phyloP scores from a whole-genome alignment of 257 asterid species.

The Solanum chmielewskii region DNA sequence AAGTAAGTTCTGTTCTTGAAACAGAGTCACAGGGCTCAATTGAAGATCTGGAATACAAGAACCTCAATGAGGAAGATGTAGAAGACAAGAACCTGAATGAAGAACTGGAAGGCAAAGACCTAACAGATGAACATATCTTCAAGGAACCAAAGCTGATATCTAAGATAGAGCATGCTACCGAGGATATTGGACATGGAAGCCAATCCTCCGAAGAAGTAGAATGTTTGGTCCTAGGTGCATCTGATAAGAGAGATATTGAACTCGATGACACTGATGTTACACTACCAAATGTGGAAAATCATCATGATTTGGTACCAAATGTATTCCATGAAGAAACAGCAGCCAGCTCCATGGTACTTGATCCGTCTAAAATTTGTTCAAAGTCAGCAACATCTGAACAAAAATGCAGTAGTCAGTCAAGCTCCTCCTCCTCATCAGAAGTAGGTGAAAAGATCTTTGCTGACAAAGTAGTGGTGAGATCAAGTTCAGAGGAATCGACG shows the following conservation, averaged over 20 bases:
- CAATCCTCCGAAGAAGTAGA: slow-evolving; percentile 49
- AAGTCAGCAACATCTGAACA: slow-evolving; percentile 6
- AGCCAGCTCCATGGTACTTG: background rate
- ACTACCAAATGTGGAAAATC: background rate
- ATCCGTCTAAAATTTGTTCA: slow-evolving; percentile 2
- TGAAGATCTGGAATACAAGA: slow-evolving; percentile 40
- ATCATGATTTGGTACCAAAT: background rate
- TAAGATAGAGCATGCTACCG: slow-evolving; percentile 30
- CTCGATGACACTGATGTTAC: slow-evolving; percentile 6
- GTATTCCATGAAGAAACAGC: background rate
- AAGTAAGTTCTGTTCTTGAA: slow-evolving; percentile 64
- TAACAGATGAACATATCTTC: slow-evolving; percentile 13
- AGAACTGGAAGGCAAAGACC: slow-evolving; percentile 5
- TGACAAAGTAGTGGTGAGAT: slow-evolving; percentile 24
- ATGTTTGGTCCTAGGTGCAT: slow-evolving; percentile 16
- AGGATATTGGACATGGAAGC: slow-evolving; percentile 61
- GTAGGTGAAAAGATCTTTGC: slow-evolving; percentile 23
- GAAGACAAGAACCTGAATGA: background rate
- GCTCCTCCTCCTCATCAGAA: slow-evolving; percentile 56
- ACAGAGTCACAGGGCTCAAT: slow-evolving; percentile 57
- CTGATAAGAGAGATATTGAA: slow-evolving; percentile 19
- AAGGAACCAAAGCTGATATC: slow-evolving; percentile 18
- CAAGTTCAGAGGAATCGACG: slow-evolving; percentile 14
- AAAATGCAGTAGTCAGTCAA: slow-evolving; percentile 24
- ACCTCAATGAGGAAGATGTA: slow-evolving; percentile 20